A percentile compares a stretch with the other conserved stretches of the same genome.
phyloP scores from a whole-genome alignment of 257 asterid genomes.

The Solanum neorickii region DNA sequence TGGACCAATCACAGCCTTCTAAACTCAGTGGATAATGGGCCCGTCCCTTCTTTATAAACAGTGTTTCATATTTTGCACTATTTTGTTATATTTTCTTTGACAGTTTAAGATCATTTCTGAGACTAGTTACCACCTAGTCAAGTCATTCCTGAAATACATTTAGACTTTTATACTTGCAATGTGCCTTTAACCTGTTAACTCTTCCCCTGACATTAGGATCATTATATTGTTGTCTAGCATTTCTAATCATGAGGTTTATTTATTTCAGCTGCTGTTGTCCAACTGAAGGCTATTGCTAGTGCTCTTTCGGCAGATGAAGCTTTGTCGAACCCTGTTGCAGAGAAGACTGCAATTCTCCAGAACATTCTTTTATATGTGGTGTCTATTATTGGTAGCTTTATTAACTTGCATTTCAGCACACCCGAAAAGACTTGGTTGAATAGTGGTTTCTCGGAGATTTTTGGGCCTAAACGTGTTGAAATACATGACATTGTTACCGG shows the following conservation, averaged over 20 bases:
- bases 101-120: background rate
- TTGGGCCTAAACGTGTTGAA: conserved; percentile 26
- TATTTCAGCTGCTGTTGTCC: conserved; percentile 78
- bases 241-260: conserved; percentile 1
- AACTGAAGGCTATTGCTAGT: conserved; percentile 70
- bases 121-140: background rate
- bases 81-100: background rate
- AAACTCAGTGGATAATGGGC: too few species aligned
- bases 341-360: conserved; percentile 62
- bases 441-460: conserved; percentile 21
- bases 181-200: background rate
- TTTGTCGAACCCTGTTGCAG: conserved; percentile 36
- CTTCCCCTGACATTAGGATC: background rate
- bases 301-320: conserved; percentile 68
- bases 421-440: conserved; percentile 28
- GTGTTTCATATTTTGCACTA: background rate
- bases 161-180: background rate
- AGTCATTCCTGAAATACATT: background rate
- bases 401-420: conserved; percentile 36
- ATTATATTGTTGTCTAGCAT: background rate
- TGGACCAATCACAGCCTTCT: too few species aligned
- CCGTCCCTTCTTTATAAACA: background rate
- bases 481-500: conserved; percentile 20
- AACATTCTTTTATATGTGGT: conserved; percentile 65
- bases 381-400: conserved; percentile 60